Base-by-base conservation (phyloP, 164 flowering plant species). In the Vitis amurensis region DNA sequence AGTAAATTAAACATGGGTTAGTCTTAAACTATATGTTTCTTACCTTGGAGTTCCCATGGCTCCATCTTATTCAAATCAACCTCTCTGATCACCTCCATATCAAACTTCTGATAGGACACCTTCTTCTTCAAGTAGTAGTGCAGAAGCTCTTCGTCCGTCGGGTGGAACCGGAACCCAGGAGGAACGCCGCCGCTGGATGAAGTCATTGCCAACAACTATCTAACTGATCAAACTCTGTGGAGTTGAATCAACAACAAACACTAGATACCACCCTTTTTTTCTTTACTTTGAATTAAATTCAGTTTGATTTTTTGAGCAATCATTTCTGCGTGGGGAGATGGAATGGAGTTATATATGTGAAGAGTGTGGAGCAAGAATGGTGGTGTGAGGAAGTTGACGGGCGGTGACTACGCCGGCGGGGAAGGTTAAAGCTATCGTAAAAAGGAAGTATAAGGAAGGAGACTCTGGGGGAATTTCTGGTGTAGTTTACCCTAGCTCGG, bases 21-120 rank as follows among this genome's bases (percentile, higher is more conserved):
- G 29, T 23, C 53, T 52, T 6, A 1, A 55, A 63, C 27, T 30
- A 53, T 23, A 30, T 49, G 10, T 2, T 50, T 7, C 8, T 50
- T 79, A 93, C 98, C 98, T 88, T 93, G 95, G 69, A 93, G 77
- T 57, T 93, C 98, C 97, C 98, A 93, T 55, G 98, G 98, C 79
- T 93, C 98, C 63, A 90, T 82, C 88, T 90, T 93, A 64, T 93
- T 93, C 77, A 93, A 77, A 76, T 93, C 98, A 37, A 93, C 93
- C 69, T 93, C 98, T 57, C 94, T 73, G 50, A 93, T 87, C 53
- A 93, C 98, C 69, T 93, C 98, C 92, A 93, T 82, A 58, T 93
- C 97, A 63, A 93, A 91, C 87, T 91, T 91, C 47, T 91, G 88
- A 64, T 84, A 91, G 0, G 89, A 83, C 50, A 93, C 57, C 82